Conservation (phyloP, 1,139 yeast species). For the Debaryomyces sp. region DNA sequence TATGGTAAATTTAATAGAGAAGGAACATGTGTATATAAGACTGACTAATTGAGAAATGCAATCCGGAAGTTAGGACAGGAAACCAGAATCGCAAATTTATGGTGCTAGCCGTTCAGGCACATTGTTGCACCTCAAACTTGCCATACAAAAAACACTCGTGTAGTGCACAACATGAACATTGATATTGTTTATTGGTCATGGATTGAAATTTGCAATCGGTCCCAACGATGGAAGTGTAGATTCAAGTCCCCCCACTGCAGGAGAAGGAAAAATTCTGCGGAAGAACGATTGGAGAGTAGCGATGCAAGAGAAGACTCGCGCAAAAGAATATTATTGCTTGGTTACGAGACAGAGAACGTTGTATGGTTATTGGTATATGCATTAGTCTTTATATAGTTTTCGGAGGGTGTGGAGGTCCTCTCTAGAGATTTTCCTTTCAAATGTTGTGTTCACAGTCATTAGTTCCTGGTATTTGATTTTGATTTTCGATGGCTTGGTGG, state of each 20-base stretch:
- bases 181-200: neutral
- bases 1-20: no score
- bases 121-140: neutral
- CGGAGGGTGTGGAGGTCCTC: conserved; percentile 10
- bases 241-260: no score
- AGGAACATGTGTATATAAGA: no score
- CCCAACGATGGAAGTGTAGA: neutral
- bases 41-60: no score
- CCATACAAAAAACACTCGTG: neutral
- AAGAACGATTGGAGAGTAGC: neutral
- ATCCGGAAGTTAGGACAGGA: neutral
- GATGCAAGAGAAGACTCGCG: neutral
- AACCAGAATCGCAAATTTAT: no score
- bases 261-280: neutral
- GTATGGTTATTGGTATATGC: neutral
- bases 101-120: neutral
- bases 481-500: conserved; percentile 14
- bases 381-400: neutral
- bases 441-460: conserved; percentile 10
- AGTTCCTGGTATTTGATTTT: conserved; percentile 17
- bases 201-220: neutral
- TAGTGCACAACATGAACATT: neutral
- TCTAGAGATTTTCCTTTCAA: conserved; percentile 15
- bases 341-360: no score
- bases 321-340: neutral